phyloP scores from a whole-genome alignment of 805 yeast genomes.

The Ogataea ramenticola region DNA sequence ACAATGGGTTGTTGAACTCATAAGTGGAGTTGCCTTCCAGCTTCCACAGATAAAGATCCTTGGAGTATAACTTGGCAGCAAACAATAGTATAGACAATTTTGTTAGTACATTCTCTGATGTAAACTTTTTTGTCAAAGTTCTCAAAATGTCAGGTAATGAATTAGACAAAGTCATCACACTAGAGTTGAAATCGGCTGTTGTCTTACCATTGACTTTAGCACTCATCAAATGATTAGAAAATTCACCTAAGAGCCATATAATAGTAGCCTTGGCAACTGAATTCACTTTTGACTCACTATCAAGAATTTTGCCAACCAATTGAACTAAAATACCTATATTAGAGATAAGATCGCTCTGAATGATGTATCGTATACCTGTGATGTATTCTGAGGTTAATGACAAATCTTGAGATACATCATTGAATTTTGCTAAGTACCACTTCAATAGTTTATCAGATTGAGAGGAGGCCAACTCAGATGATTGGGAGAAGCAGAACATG shows the following conservation, averaged over 20 bases:
- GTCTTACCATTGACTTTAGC: background rate
- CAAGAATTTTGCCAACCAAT: constrained; percentile 27
- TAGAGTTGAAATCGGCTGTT: background rate
- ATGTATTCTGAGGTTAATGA: constrained; percentile 54
- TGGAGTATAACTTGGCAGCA: constrained; percentile 65
- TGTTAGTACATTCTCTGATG: constrained; percentile 47
- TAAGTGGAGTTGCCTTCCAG: constrained; percentile 13
- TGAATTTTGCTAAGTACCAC: constrained; percentile 55
- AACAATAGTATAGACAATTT: constrained; percentile 65
- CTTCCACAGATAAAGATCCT: constrained; percentile 38
- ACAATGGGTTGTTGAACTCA: constrained; percentile 29
- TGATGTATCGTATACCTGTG: constrained; percentile 62
- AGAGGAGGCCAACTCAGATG: constrained; percentile 23
- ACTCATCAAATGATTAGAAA: constrained; percentile 26
- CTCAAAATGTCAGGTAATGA: constrained; percentile 76
- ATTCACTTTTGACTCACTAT: constrained; percentile 7
- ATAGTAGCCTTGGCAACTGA: constrained; percentile 67
- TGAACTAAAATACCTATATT: constrained; percentile 50
- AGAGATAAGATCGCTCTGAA: constrained; percentile 52
- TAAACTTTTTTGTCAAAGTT: constrained; percentile 43
- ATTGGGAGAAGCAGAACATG: constrained; percentile 10
- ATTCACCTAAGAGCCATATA: constrained; percentile 89
- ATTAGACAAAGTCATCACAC: constrained; percentile 14
- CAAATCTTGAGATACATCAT: constrained; percentile 15
- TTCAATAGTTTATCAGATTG: constrained; percentile 49